These are phyloP conservation scores for Lentinula detonsa DNA, from an alignment of 768 basidiomycete species.

Conservation along the genomic window DNA sequence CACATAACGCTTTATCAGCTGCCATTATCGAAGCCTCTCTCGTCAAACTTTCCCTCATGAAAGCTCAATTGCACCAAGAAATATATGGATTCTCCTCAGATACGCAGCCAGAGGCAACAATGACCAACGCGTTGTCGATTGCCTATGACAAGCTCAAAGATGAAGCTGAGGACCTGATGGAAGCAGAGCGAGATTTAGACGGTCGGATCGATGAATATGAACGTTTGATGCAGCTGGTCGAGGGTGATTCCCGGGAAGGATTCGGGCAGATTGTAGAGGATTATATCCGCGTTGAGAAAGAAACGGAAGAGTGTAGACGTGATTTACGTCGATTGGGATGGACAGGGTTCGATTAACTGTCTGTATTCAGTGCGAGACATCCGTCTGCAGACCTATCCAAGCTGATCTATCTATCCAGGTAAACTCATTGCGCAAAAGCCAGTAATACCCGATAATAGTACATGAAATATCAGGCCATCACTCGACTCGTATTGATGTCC, in stretches of 20 bases:
- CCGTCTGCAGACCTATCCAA: too few species aligned
- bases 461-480: too few species aligned
- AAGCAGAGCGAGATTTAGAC: constrained; percentile 31
- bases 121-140: constrained; percentile 26
- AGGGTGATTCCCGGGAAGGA: constrained; percentile 27
- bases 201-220: constrained; percentile 35
- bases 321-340: constrained; percentile 47
- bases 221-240: constrained; percentile 32
- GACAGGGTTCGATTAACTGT: constrained; percentile 24
- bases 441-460: too few species aligned
- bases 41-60: constrained; percentile 42
- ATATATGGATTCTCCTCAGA: constrained; percentile 31
- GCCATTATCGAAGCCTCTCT: constrained; percentile 41
- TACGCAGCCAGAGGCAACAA: constrained; percentile 13
- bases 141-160: constrained; percentile 25
- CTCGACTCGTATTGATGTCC: too few species aligned
- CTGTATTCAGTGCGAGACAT: too few species aligned
- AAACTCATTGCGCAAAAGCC: too few species aligned
- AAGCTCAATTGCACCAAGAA: constrained; percentile 28
- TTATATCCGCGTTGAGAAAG: constrained; percentile 39
- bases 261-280: constrained; percentile 44
- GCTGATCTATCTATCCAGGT: too few species aligned
- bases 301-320: constrained; percentile 41
- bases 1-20: constrained; percentile 33
- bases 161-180: constrained; percentile 28